Percentiles rank a stretch among this genome's conserved stretches.
phyloP scores from a whole-genome alignment of 441 rosid species.

The Adansonia madagascariensis region DNA sequence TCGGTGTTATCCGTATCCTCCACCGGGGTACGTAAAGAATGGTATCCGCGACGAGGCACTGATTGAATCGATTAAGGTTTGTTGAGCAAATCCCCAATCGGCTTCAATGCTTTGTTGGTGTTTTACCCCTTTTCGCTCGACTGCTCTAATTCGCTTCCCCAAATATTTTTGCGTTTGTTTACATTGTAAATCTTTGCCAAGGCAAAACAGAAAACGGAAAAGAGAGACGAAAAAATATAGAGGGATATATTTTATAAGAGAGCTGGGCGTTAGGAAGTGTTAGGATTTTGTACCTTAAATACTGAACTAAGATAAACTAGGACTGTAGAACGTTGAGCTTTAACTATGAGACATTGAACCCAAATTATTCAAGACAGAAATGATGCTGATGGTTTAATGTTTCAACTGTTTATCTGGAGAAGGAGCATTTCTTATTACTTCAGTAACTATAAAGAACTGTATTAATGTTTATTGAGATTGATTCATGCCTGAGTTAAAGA shows the following conservation, averaged over 20 bases:
- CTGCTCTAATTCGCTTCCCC: constrained; percentile 16
- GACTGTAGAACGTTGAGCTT: not conserved
- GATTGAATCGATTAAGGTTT: constrained; percentile 72
- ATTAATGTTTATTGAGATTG: not conserved
- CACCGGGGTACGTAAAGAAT: constrained; percentile 54
- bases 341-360: constrained; percentile 1
- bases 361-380: not conserved
- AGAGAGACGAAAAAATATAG: no score
- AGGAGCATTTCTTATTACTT: not conserved
- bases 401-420: not conserved
- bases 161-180: not conserved
- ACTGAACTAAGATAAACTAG: no score
- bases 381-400: not conserved
- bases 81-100: constrained; percentile 34
- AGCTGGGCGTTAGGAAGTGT: not conserved
- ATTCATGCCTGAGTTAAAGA: no score
- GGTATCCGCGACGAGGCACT: constrained; percentile 53
- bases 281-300: no score
- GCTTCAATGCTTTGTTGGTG: constrained; percentile 35
- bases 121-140: constrained; percentile 29
- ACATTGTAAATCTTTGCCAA: not conserved
- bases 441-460: not conserved
- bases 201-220: no score
- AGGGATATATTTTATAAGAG: not conserved
- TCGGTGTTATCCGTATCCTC: constrained; percentile 63